Evolutionary conservation across 208 protist species (phyloP).

Genomic region (Crithidia expoeki): DNA sequence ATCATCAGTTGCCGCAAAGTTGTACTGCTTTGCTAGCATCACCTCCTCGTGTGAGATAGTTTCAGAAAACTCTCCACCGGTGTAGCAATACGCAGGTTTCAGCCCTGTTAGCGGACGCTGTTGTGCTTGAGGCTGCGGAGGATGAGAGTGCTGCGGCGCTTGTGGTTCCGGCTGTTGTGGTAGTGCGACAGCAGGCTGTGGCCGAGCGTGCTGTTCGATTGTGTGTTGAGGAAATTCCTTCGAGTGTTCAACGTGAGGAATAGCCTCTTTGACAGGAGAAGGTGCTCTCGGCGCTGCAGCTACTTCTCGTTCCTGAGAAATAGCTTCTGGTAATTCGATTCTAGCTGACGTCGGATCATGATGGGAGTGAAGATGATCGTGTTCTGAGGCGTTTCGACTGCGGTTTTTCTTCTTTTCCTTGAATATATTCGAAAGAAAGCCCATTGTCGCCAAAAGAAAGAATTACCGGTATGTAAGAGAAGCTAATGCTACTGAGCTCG

Average conservation of each 20-base stretch:
- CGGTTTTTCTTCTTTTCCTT: conserved; percentile 26
- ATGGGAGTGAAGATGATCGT: conserved; percentile 11
- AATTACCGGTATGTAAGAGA: not conserved
- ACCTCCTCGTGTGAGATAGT: conserved; percentile 32
- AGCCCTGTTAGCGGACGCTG: not conserved
- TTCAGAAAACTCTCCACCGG: conserved; percentile 25
- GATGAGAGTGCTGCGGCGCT: not conserved
- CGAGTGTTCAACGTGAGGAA: conserved; percentile 10
- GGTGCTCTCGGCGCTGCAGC: not conserved
- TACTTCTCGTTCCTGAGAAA: conserved; percentile 4
- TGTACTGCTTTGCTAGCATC: conserved; percentile 36
- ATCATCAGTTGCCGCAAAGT: conserved; percentile 25
- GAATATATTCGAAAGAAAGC: conserved; percentile 27
- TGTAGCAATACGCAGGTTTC: conserved; percentile 31
- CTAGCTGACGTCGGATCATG: not conserved
- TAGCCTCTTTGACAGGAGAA: not conserved
- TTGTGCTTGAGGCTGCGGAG: not conserved
- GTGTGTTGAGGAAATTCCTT: conserved; percentile 16
- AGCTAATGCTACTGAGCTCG: not conserved
- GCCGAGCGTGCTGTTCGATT: not conserved
- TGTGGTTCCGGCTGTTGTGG: not conserved
- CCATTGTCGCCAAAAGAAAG: conserved; percentile 3
- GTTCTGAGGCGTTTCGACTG: conserved; percentile 8
- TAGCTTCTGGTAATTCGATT: not conserved
- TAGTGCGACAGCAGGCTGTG: not conserved